These are phyloP conservation scores for Venturia oleaginea DNA, from an alignment of 2,329 filamentous ascomycete genomes.

Conservation along the genomic window DNA sequence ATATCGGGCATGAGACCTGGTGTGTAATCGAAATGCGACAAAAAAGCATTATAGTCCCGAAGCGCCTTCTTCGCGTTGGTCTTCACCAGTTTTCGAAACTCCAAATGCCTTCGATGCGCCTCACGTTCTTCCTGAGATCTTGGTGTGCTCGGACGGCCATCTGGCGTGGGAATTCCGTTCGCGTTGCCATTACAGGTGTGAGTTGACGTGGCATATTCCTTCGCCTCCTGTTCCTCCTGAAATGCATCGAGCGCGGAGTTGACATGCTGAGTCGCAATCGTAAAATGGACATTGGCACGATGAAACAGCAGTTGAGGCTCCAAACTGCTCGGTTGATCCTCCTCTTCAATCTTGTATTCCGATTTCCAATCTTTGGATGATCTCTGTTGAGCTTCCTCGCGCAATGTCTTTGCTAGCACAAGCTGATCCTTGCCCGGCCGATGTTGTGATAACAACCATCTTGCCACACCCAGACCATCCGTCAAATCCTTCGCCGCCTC, in stretches of 20 bases:
- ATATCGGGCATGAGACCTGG: slow-evolving; percentile 56
- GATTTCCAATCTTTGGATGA: slow-evolving; percentile 34
- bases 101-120: slow-evolving; percentile 40
- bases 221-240: slow-evolving; percentile 29
- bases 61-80: slow-evolving; percentile 66
- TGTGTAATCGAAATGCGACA: slow-evolving; percentile 70
- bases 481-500: slow-evolving; percentile 64
- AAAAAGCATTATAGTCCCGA: slow-evolving; percentile 63
- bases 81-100: slow-evolving; percentile 61
- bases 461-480: slow-evolving; percentile 49
- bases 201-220: slow-evolving; percentile 18
- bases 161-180: slow-evolving; percentile 20
- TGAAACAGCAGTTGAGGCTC: slow-evolving; percentile 70
- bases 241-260: slow-evolving; percentile 45
- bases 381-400: slow-evolving; percentile 21
- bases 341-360: slow-evolving; percentile 46
- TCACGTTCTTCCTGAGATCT: slow-evolving; percentile 34
- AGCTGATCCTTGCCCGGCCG: slow-evolving; percentile 40
- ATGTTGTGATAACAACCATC: slow-evolving; percentile 46
- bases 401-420: slow-evolving; percentile 41
- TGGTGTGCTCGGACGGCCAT: slow-evolving; percentile 22
- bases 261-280: slow-evolving; percentile 59
- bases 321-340: slow-evolving; percentile 64
- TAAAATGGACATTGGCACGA: slow-evolving; percentile 62
- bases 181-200: neutral